A percentile compares a stretch with the other conserved stretches of the same genome.
Conservation (phyloP, 2,329 filamentous ascomycete genomes). For the Colletotrichum somersetense region DNA sequence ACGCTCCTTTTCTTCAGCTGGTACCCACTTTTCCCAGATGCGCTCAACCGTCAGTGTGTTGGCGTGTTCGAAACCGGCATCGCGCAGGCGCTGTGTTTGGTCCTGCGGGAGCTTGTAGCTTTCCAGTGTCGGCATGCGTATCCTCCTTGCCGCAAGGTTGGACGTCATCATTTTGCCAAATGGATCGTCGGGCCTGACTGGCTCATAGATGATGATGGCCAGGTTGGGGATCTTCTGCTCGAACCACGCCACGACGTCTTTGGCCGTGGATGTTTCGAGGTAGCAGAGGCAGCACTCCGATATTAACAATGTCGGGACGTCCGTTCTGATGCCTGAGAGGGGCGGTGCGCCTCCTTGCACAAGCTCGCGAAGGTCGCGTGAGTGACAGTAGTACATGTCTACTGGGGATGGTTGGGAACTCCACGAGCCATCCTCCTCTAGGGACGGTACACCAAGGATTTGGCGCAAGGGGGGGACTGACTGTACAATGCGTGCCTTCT, state of each 20-base stretch:
- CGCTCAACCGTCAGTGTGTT: constrained; percentile 60
- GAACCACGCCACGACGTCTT: constrained; percentile 75
- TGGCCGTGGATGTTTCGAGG: constrained; percentile 74
- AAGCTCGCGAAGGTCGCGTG: constrained; percentile 78
- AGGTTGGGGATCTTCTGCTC: constrained; percentile 62
- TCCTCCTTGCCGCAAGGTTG: constrained; percentile 85
- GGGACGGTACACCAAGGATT: constrained; percentile 53
- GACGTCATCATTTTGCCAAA: constrained; percentile 94
- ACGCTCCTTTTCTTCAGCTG: constrained; percentile 78
- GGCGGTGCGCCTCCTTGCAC: constrained; percentile 45
- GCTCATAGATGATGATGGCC: constrained; percentile 85
- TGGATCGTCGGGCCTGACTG: constrained; percentile 83
- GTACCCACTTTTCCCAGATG: constrained; percentile 85
- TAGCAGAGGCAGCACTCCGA: constrained; percentile 98
- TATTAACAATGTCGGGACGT: constrained; percentile 84
- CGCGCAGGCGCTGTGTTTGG: constrained; percentile 75
- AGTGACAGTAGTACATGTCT: constrained; percentile 68
- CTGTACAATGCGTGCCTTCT: constrained; percentile 71
- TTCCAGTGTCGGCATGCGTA: constrained; percentile 85
- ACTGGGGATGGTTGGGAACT: constrained; percentile 54
- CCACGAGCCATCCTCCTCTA: constrained; percentile 56
- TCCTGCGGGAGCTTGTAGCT: constrained; percentile 76
- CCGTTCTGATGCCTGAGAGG: constrained; percentile 59
- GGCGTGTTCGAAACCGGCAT: constrained; percentile 71
- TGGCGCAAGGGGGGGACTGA: constrained; percentile 58